Evolutionary conservation across 208 protist species (phyloP).

Genomic region (Crithidia brevicula): DNA sequence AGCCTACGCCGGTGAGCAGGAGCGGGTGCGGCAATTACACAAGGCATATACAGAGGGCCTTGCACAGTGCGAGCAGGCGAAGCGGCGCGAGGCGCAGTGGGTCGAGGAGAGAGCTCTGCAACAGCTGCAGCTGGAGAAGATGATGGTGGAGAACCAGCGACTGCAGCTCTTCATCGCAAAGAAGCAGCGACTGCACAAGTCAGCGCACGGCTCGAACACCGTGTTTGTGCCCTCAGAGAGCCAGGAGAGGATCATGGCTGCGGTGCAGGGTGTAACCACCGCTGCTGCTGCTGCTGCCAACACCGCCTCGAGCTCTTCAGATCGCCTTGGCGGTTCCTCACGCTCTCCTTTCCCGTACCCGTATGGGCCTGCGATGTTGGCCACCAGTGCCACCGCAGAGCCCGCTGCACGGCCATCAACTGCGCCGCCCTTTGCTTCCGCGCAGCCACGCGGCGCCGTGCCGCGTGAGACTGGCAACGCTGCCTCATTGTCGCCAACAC

Average conservation of each 20-base stretch:
- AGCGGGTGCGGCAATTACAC: conserved; percentile 36
- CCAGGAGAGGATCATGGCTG: conserved; percentile 1
- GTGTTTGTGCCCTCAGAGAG: conserved; percentile 7
- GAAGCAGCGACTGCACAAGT: conserved; percentile 22
- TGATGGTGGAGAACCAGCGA: conserved; percentile 71
- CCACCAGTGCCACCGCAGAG: not conserved
- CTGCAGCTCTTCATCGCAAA: conserved; percentile 54
- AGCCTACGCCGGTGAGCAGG: conserved; percentile 33
- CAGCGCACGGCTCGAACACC: not conserved
- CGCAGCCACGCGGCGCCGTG: not conserved
- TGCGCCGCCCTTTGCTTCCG: not conserved
- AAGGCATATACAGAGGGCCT: conserved; percentile 48
- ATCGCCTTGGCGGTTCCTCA: not conserved
- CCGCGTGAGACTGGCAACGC: not conserved
- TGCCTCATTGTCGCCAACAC: no score
- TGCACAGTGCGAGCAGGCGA: conserved; percentile 27
- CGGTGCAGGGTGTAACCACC: conserved; percentile 12
- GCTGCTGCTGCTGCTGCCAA: not conserved
- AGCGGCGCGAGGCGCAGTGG: conserved; percentile 44
- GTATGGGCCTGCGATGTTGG: not conserved
- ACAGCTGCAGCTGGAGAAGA: conserved; percentile 57
- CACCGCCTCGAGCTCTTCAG: not conserved
- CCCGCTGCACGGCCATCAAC: not conserved
- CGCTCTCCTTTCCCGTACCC: not conserved
- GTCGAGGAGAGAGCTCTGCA: conserved; percentile 63